These are phyloP conservation scores for Pelargonium australe DNA, from an alignment of 441 rosid species.

Conservation along the genomic window DNA sequence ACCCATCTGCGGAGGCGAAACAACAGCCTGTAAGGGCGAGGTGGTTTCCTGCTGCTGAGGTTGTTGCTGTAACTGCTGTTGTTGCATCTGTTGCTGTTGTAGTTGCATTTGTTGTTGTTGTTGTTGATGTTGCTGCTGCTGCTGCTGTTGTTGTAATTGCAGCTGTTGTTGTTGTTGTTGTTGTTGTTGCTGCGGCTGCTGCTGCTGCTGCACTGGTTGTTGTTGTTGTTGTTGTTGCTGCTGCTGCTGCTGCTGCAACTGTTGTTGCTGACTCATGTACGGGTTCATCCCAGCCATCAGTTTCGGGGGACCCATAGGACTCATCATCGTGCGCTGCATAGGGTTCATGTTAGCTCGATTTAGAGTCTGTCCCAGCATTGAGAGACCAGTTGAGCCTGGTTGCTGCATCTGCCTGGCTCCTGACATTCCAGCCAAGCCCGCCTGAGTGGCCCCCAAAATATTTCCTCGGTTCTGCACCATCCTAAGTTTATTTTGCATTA, in stretches of 20 bases:
- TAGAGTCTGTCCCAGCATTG: slow-evolving; percentile 56
- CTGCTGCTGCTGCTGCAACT: slow-evolving; percentile 22
- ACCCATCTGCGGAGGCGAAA: slow-evolving; percentile 71
- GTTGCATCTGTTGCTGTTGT: slow-evolving; percentile 19
- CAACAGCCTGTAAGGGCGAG: slow-evolving; percentile 68
- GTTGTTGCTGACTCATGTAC: slow-evolving; percentile 71
- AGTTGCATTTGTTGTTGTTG: slow-evolving; percentile 14
- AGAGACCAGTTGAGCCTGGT: slow-evolving; percentile 46
- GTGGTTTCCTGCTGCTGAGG: slow-evolving; percentile 52
- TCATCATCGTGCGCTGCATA: slow-evolving; percentile 58
- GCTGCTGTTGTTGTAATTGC: slow-evolving; percentile 32
- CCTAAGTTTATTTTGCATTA: slow-evolving; percentile 34
- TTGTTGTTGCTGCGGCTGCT: slow-evolving; percentile 19
- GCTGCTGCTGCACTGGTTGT: slow-evolving; percentile 24
- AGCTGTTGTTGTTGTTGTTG: slow-evolving; percentile 37
- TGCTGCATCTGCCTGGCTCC: slow-evolving; percentile 61
- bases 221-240: slow-evolving; percentile 23
- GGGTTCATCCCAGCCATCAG: slow-evolving; percentile 58
- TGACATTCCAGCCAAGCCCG: slow-evolving; percentile 62
- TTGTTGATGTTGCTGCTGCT: slow-evolving; percentile 11
- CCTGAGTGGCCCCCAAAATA: slow-evolving; percentile 52
- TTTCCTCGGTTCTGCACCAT: slow-evolving; percentile 25
- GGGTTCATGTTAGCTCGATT: slow-evolving; percentile 54
- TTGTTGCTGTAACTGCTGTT: slow-evolving; percentile 23
- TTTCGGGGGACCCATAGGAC: slow-evolving; percentile 87